Evolutionary conservation across 441 rosid genomes (phyloP).

Genomic region (Pelargonium citronellum): DNA sequence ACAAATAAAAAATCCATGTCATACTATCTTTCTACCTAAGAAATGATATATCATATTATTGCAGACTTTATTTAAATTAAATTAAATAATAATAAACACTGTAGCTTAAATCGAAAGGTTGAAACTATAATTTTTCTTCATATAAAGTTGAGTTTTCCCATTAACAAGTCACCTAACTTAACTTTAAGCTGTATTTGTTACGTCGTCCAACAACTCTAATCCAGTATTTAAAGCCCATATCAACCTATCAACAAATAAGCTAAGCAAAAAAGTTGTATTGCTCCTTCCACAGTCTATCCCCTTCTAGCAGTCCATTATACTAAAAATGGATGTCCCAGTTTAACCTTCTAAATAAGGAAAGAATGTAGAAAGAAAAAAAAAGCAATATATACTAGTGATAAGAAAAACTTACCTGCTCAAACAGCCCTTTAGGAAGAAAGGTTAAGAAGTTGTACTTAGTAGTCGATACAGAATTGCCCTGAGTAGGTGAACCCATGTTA

Average conservation of each 20-base stretch:
- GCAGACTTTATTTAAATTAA: neutral
- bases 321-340: neutral
- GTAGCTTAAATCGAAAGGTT: neutral
- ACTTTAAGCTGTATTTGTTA: neutral
- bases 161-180: neutral
- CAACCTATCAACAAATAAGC: neutral
- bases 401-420: constrained; percentile 70
- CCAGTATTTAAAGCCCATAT: neutral
- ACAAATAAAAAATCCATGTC: neutral
- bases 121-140: neutral
- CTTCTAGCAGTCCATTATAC: neutral
- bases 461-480: constrained; percentile 94
- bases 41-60: neutral
- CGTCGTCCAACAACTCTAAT: neutral
- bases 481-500: constrained; percentile 23
- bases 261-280: neutral
- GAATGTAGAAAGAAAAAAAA: neutral
- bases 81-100: neutral
- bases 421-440: constrained; percentile 92
- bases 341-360: neutral
- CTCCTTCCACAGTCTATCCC: neutral
- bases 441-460: constrained; percentile 94
- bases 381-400: neutral
- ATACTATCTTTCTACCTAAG: neutral
- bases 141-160: neutral